Conservation (phyloP, 1,139 yeast genomes). For the Pichia sp. region DNA sequence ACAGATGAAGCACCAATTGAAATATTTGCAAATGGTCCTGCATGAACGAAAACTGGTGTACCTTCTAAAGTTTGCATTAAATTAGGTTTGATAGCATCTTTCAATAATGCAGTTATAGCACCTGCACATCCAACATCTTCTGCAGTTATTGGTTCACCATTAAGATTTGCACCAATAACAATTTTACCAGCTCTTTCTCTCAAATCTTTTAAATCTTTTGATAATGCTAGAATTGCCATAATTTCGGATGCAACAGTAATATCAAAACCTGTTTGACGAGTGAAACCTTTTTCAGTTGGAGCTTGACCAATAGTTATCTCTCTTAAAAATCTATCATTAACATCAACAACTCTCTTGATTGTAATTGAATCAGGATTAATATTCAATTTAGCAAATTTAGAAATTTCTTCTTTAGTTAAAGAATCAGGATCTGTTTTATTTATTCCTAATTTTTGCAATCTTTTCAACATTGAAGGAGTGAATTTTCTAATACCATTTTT, state of each 20-base stretch:
- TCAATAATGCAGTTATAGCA: conserved; percentile 68
- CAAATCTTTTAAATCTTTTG: conserved; percentile 58
- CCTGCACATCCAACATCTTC: conserved; percentile 80
- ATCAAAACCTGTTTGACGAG: conserved; percentile 71
- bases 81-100: conserved; percentile 78
- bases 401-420: conserved; percentile 57
- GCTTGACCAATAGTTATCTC: conserved; percentile 72
- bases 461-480: conserved; percentile 58
- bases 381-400: conserved; percentile 55
- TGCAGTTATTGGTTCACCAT: conserved; percentile 63
- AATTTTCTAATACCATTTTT: conserved; percentile 60
- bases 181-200: conserved; percentile 63
- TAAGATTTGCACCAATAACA: conserved; percentile 59
- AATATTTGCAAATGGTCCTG: conserved; percentile 82
- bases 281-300: conserved; percentile 67
- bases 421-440: conserved; percentile 60
- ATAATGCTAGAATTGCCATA: conserved; percentile 75
- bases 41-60: conserved; percentile 77
- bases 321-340: conserved; percentile 71
- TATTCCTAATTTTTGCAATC: conserved; percentile 60
- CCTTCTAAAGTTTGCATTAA: conserved; percentile 83
- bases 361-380: conserved; percentile 69
- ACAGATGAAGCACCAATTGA: conserved; percentile 82
- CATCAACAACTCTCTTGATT: conserved; percentile 73
- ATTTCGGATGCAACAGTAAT: conserved; percentile 77